Conservation (phyloP, 441 rosid species). For the Croton laevigatus region DNA sequence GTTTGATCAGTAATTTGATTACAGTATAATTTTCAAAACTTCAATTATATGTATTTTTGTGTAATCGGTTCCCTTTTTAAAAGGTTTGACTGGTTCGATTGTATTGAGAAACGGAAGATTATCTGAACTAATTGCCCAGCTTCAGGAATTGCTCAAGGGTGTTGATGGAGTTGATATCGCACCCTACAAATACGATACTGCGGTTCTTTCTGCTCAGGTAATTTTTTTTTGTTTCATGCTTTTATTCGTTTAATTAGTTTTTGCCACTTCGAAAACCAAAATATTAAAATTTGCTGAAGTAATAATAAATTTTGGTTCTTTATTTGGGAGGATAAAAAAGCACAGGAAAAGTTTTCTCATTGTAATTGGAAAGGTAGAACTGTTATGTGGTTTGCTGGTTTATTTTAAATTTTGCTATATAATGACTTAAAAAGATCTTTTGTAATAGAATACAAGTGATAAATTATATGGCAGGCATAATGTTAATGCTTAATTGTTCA, state of each 20-base stretch:
- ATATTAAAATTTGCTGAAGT: too few species aligned
- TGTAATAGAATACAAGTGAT: not conserved
- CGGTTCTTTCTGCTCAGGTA: slow-evolving; percentile 80
- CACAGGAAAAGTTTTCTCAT: not conserved
- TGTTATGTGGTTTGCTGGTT: not conserved
- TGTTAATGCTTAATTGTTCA: not conserved
- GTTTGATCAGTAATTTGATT: not conserved
- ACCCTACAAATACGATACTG: slow-evolving; percentile 55
- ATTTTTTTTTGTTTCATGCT: not conserved
- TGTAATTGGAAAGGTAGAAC: not conserved
- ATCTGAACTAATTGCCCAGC: slow-evolving; percentile 75
- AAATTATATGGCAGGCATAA: not conserved
- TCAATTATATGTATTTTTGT: not conserved
- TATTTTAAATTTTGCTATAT: not conserved
- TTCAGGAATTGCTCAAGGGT: slow-evolving; percentile 77
- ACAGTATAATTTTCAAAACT: not conserved
- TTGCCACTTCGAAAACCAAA: not conserved
- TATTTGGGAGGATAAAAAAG: not conserved
- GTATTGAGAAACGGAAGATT: slow-evolving; percentile 67
- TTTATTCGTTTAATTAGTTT: not conserved
- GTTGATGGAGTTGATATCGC: slow-evolving; percentile 55
- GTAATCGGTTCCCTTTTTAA: not conserved
- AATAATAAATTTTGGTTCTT: too few species aligned
- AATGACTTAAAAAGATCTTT: not conserved
- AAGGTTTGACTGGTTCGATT: slow-evolving; percentile 82